Conservation (phyloP, 2,329 filamentous ascomycete genomes). For the Thielaviopsis euricoi region DNA sequence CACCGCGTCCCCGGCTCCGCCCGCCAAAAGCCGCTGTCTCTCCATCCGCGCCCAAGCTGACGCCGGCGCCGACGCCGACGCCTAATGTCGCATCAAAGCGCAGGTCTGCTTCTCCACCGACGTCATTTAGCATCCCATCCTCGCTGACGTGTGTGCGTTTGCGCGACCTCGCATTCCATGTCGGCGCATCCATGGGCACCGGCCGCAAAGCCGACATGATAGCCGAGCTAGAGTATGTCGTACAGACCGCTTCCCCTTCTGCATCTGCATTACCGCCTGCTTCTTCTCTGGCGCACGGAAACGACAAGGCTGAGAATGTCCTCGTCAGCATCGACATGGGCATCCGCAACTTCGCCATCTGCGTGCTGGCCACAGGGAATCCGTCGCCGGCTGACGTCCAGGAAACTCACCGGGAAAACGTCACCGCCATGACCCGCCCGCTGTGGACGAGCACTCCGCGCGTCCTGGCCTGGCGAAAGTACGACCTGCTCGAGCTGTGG, state of each 20-base stretch:
- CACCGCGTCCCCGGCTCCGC: no score
- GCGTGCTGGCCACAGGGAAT: background rate
- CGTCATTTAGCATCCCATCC: background rate
- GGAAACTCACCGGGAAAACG: background rate
- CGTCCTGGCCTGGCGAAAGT: slow-evolving; percentile 3
- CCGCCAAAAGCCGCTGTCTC: no score
- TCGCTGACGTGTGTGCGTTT: slow-evolving; percentile 1
- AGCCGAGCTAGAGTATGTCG: background rate
- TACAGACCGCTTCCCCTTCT: background rate
- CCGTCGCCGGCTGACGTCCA: background rate
- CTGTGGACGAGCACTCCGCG: slow-evolving; percentile 1
- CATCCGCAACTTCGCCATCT: slow-evolving; percentile 9
- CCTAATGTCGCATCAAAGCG: no score
- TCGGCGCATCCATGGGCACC: background rate
- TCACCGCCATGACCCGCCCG: background rate
- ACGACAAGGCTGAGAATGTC: background rate
- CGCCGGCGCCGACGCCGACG: no score
- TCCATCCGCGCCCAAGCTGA: no score
- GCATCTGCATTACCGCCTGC: background rate
- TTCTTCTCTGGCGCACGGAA: background rate
- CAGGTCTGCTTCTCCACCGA: background rate
- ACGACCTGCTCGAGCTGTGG: slow-evolving; percentile 2
- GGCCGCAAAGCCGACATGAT: background rate
- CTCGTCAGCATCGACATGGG: slow-evolving; percentile 9
- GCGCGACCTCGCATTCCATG: slow-evolving; percentile 3